These are phyloP conservation scores for Penicillium griseofulvum DNA, from an alignment of 2,329 filamentous ascomycete genomes.

Conservation along the genomic window DNA sequence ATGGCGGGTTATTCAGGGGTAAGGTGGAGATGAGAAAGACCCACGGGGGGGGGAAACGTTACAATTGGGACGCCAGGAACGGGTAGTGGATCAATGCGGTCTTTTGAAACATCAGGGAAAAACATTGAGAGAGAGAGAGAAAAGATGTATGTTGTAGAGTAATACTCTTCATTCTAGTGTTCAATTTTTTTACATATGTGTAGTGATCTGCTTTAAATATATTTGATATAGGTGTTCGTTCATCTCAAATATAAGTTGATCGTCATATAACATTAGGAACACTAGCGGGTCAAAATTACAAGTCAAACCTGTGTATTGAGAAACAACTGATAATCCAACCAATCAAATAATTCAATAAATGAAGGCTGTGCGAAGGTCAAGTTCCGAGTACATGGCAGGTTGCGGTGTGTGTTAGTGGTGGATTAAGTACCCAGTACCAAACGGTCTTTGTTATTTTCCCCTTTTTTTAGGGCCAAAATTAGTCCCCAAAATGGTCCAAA, in stretches of 20 bases:
- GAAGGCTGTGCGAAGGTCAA: conserved; percentile 11
- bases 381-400: conserved; percentile 9
- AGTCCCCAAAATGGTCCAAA: neutral
- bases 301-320: neutral
- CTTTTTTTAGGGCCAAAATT: conserved; percentile 9
- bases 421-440: conserved; percentile 11
- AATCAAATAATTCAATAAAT: conserved; percentile 13
- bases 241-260: no score
- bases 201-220: no score
- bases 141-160: neutral
- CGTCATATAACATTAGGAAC: conserved; percentile 3
- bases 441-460: neutral
- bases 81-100: conserved; percentile 19
- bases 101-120: conserved; percentile 4
- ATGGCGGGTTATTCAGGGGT: conserved; percentile 26
- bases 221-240: no score
- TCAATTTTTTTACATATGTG: neutral
- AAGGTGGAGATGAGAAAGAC: conserved; percentile 19
- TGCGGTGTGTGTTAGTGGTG: conserved; percentile 3
- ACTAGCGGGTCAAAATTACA: conserved; percentile 9
- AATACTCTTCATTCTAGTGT: no score
- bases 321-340: conserved; percentile 3
- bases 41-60: conserved; percentile 1
- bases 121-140: no score
- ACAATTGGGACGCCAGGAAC: conserved; percentile 21